phyloP scores from a whole-genome alignment of 306 rosid species.

The Vicia sativa region DNA sequence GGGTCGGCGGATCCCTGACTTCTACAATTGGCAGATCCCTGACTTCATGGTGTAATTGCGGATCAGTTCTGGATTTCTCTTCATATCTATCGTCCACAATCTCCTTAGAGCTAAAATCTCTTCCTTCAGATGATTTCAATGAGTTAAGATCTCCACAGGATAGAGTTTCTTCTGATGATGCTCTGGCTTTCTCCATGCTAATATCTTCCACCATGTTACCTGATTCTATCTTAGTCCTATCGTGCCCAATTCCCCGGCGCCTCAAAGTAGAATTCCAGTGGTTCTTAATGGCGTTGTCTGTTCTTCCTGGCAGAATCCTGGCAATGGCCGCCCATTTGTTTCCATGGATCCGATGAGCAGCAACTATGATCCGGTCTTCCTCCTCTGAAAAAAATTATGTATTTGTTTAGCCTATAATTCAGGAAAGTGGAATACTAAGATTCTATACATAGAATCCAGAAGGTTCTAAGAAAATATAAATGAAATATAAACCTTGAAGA shows the following conservation, averaged over 20 bases:
- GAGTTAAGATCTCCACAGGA: conserved; percentile 86
- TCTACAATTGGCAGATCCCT: background rate
- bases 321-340: conserved; percentile 96
- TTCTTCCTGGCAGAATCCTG: conserved; percentile 81
- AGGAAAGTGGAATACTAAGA: conserved; percentile 22
- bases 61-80: conserved; percentile 50
- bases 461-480: conserved; percentile 28
- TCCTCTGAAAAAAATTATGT: conserved; percentile 62
- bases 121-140: conserved; percentile 69
- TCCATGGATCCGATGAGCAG: conserved; percentile 89
- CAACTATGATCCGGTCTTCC: conserved; percentile 83
- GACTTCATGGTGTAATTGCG: conserved; percentile 43
- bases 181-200: conserved; percentile 81
- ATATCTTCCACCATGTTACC: conserved; percentile 56
- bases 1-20: conserved; percentile 63
- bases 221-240: conserved; percentile 60
- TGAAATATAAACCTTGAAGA: conserved; percentile 8
- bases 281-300: conserved; percentile 89
- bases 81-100: conserved; percentile 54
- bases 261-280: conserved; percentile 93
- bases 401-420: conserved; percentile 36
- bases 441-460: conserved; percentile 14
- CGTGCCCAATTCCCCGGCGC: conserved; percentile 66
- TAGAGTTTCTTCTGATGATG: conserved; percentile 86
- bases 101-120: conserved; percentile 66